Percentiles rank a stretch among this genome's conserved stretches.
phyloP scores from a whole-genome alignment of 2,329 filamentous ascomycete genomes.

The Pseudogymnoascus sp. region DNA sequence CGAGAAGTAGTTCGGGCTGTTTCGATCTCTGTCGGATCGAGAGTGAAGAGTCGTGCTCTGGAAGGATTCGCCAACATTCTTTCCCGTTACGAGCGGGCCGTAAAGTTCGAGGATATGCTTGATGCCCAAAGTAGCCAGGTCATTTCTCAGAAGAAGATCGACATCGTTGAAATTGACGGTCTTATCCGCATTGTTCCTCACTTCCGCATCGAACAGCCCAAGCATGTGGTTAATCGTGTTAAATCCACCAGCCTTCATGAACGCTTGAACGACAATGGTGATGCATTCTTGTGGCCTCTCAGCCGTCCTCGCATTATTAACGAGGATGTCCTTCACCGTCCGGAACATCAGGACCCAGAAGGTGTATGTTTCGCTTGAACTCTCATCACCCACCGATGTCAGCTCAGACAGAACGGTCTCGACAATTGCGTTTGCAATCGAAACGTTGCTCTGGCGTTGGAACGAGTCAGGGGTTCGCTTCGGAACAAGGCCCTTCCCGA shows the following conservation, averaged over 20 bases:
- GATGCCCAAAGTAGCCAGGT: constrained; percentile 52
- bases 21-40: constrained; percentile 48
- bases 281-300: constrained; percentile 46
- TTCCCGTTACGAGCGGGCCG: constrained; percentile 66
- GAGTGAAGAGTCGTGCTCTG: constrained; percentile 49
- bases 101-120: constrained; percentile 84
- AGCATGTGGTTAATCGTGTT: constrained; percentile 67
- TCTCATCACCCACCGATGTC: constrained; percentile 36
- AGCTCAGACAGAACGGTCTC: constrained; percentile 64
- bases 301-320: constrained; percentile 51
- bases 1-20: constrained; percentile 55
- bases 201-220: constrained; percentile 57
- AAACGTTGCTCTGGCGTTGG: constrained; percentile 46
- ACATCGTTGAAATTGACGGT: constrained; percentile 39
- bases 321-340: constrained; percentile 69
- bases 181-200: constrained; percentile 41
- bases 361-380: constrained; percentile 60
- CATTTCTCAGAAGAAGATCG: constrained; percentile 35
- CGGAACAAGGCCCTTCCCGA: constrained; percentile 75
- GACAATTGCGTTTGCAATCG: constrained; percentile 61
- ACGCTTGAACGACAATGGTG: constrained; percentile 76
- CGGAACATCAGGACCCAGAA: constrained; percentile 80
- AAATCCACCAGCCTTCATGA: constrained; percentile 76
- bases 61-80: constrained; percentile 71
- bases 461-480: constrained; percentile 65